phyloP scores from a whole-genome alignment of 2,329 filamentous ascomycete species.

The Helotiales sp. region DNA sequence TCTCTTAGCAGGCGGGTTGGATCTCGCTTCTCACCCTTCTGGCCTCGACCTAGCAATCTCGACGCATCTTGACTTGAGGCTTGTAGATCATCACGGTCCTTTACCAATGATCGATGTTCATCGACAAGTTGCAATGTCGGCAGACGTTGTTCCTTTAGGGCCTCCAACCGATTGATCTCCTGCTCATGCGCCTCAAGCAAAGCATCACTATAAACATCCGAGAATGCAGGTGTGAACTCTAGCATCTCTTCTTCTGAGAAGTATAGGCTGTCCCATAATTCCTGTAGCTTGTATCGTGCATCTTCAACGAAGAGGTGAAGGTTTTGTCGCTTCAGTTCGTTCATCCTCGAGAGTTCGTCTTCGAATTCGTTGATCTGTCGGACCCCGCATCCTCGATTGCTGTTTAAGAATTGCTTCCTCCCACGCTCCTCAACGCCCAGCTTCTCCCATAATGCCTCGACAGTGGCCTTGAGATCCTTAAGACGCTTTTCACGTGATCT shows the following conservation, averaged over 20 bases:
- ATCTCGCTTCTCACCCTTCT: constrained; percentile 92
- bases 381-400: constrained; percentile 87
- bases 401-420: constrained; percentile 79
- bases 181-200: constrained; percentile 92
- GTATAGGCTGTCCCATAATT: constrained; percentile 92
- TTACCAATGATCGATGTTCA: constrained; percentile 76
- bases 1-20: constrained; percentile 91
- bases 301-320: constrained; percentile 96
- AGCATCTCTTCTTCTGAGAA: constrained; percentile 99
- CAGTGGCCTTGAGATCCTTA: constrained; percentile 70
- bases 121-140: constrained; percentile 83
- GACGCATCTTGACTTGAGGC: constrained; percentile 94
- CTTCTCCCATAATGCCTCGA: constrained; percentile 89
- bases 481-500: constrained; percentile 73
- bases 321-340: constrained; percentile 93
- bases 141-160: constrained; percentile 81
- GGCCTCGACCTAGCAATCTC: constrained; percentile 84
- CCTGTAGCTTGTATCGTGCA: constrained; percentile 84
- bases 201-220: constrained; percentile 95
- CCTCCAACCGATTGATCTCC: constrained; percentile 80
- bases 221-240: constrained; percentile 95
- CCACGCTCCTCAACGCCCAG: constrained; percentile 81
- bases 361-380: constrained; percentile 95
- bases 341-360: constrained; percentile 81
- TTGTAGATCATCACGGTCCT: constrained; percentile 84